These are phyloP conservation scores for Myriosclerotinia scirpicola DNA, from an alignment of 2,329 filamentous ascomycete genomes.

Conservation along the genomic window DNA sequence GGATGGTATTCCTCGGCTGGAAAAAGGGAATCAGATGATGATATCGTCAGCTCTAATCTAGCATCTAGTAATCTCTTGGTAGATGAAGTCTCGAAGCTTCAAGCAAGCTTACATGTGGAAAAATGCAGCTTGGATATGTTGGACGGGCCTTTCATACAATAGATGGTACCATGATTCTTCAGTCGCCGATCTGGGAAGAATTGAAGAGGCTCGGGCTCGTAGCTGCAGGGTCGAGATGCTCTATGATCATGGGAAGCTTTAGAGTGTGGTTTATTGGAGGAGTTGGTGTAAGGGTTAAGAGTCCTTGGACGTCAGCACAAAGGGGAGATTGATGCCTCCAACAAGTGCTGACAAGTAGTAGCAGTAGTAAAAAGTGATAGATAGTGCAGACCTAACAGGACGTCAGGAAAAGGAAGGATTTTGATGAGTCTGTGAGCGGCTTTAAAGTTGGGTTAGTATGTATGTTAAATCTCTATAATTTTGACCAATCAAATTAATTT, in stretches of 20 bases:
- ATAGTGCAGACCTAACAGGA: not conserved
- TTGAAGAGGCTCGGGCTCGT: conserved; percentile 1
- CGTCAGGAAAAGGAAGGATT: not conserved
- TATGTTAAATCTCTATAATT: too few species aligned
- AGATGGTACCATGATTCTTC: not conserved
- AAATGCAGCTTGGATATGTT: not conserved
- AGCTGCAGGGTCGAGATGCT: not conserved
- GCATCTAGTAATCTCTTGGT: not conserved
- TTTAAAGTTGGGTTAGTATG: too few species aligned
- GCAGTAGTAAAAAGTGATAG: not conserved
- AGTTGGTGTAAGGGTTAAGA: not conserved
- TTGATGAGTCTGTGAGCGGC: conserved; percentile 3
- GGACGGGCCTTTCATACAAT: not conserved
- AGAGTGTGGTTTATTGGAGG: too few species aligned
- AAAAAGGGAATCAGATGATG: not conserved
- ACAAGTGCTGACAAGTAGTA: conserved; percentile 3
- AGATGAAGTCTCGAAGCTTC: not conserved
- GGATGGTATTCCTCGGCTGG: not conserved
- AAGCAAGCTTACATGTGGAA: not conserved
- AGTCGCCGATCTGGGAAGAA: conserved; percentile 6
- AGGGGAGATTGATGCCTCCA: not conserved
- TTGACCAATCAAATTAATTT: not conserved
- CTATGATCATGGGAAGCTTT: too few species aligned
- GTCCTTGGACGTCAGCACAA: conserved; percentile 1
- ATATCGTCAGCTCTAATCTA: conserved; percentile 3